Conservation (phyloP, 257 asterid species). For the Scutellaria baicalensis region DNA sequence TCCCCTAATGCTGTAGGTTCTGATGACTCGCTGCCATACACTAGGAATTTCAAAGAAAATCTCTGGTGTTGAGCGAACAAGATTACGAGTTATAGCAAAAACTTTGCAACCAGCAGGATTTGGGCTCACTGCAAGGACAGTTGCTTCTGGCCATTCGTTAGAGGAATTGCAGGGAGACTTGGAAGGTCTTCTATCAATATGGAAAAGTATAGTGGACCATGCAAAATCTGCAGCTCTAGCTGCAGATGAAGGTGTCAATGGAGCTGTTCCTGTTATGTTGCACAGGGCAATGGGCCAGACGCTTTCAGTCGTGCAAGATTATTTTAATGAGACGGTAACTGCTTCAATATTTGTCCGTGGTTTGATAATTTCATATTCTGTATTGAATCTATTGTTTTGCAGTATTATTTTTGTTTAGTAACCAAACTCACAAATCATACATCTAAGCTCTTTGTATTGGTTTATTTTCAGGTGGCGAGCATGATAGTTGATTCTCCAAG, state of each 20-base stretch:
- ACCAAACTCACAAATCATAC: conserved; percentile 5
- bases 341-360: neutral
- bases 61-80: conserved; percentile 79
- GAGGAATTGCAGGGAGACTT: conserved; percentile 88
- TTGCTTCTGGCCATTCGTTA: conserved; percentile 79
- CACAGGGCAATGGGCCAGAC: conserved; percentile 97
- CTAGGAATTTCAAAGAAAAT: conserved; percentile 93
- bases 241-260: conserved; percentile 94
- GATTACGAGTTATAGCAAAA: conserved; percentile 81
- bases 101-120: conserved; percentile 88
- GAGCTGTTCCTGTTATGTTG: conserved; percentile 85
- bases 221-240: conserved; percentile 97
- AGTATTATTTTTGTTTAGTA: conserved; percentile 2
- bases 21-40: conserved; percentile 53
- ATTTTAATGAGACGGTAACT: conserved; percentile 77
- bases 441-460: conserved; percentile 16
- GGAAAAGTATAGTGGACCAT: conserved; percentile 82
- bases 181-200: conserved; percentile 73
- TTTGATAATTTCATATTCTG: conserved; percentile 7
- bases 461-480: conserved; percentile 62
- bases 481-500: conserved; percentile 96
- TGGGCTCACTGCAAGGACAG: conserved; percentile 91
- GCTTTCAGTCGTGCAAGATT: conserved; percentile 90
- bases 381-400: neutral
- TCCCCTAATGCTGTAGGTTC: conserved; percentile 47